These are phyloP conservation scores for Globisporangium barbulae DNA, from an alignment of 352 stramenopile genomes.

Conservation along the genomic window DNA sequence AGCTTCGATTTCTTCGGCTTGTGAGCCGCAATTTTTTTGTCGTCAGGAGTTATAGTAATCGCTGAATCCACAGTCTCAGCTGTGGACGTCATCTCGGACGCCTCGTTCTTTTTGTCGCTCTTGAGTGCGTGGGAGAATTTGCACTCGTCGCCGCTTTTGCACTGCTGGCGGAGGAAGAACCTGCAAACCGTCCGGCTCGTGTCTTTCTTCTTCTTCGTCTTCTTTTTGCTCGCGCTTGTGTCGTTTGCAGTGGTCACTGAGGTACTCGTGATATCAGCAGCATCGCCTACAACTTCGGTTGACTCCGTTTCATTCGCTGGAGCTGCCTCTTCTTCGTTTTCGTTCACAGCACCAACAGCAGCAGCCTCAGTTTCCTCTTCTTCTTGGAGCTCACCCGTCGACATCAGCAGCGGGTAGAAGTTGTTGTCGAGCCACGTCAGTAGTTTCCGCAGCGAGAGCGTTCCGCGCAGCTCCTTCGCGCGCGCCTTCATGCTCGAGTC, in stretches of 20 bases:
- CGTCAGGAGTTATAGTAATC: too few species aligned
- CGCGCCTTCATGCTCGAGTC: constrained; percentile 32
- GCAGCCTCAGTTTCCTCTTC: neutral
- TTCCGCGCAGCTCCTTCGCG: constrained; percentile 40
- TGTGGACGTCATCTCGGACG: neutral
- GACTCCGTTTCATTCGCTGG: neutral
- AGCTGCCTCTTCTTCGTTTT: constrained; percentile 4
- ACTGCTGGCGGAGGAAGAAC: constrained; percentile 55
- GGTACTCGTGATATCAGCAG: neutral
- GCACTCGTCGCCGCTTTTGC: constrained; percentile 58
- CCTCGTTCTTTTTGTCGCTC: neutral
- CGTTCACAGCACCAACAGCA: neutral
- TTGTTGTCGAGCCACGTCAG: constrained; percentile 87
- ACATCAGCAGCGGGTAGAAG: constrained; percentile 33
- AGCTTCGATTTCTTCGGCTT: constrained; percentile 6
- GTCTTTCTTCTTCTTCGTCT: constrained; percentile 10
- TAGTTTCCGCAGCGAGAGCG: constrained; percentile 58
- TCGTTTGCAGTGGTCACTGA: neutral
- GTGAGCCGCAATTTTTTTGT: neutral
- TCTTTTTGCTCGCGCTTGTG: neutral
- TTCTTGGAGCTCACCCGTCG: constrained; percentile 5
- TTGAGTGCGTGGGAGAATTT: constrained; percentile 53
- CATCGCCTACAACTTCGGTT: neutral
- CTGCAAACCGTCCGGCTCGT: constrained; percentile 28
- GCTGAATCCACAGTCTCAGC: neutral